Evolutionary conservation across 139 green algal genomes (phyloP), one percentile per base, ranked within the genome.

Genomic region (Gonium pectorale): DNA sequence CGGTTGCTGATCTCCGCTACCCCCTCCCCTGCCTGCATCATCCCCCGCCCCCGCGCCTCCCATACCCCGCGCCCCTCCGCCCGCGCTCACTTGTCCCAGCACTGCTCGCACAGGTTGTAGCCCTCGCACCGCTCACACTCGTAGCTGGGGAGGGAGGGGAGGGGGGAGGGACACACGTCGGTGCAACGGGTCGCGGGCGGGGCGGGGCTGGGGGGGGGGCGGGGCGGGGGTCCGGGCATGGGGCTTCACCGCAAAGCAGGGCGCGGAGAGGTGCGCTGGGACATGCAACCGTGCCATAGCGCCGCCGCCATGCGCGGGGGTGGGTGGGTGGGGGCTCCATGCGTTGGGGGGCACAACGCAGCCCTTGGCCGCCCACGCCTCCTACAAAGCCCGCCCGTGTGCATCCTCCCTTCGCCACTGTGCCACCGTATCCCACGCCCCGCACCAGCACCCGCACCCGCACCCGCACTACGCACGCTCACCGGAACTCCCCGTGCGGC

Each of bases 61-160:
- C n/a, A n/a, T n/a, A n/a, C n/a, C 38, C n/a, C 31, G n/a, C 31
- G n/a, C 62, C 27, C 62, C 62, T 41, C 29, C 4, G 41, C 67
- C 35, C 7, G 1, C n/a, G 44, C 79, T 43, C 49, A 85, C 79
- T 33, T 85, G 63, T 85, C 79, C 79, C 79, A 85, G 64, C 79
- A 85, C 1, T 0, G 7, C 33, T 85, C 79, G 35, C 79, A 85
- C 33, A 85, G 63, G 46, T 77, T 77, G 64, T 59, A 85, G 44
- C 27, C 37, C 3, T 8, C 15, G 64, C 79, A 85, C 27, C 1
- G 13, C 35, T 85, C 79, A 49, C 79, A 85, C 49, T 77, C 40
- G 35, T 85, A 85, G 3, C 78, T 81, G 54, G 24, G 38, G 27
- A 5, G 0, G 46, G 5, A 21, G 17, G 2, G 70, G 31, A 40